A percentile compares a stretch with the other conserved stretches of the same genome.
These are phyloP conservation scores for Berberis thunbergii DNA, from an alignment of 164 flowering plant species.

Conservation along the genomic window DNA sequence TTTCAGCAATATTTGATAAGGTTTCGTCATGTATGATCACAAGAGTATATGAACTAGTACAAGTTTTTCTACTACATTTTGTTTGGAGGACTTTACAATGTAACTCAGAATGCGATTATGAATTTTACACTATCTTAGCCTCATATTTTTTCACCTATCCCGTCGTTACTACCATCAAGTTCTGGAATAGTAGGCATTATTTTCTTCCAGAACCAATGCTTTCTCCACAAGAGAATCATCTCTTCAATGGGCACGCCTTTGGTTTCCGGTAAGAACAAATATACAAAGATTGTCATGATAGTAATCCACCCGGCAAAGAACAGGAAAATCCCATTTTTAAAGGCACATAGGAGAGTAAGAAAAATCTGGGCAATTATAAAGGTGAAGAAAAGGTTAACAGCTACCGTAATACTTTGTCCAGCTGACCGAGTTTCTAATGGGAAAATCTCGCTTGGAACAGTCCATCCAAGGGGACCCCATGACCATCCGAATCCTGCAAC, in stretches of 20 bases:
- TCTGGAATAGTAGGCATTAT: constrained; percentile 21
- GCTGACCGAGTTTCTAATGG: constrained; percentile 49
- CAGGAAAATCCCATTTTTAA: constrained; percentile 48
- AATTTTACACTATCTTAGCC: no score
- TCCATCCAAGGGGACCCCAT: constrained; percentile 64
- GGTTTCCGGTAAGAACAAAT: constrained; percentile 47
- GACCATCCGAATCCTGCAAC: constrained; percentile 65
- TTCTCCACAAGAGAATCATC: constrained; percentile 48
- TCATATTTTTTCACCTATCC: no score
- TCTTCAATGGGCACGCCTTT: constrained; percentile 59
- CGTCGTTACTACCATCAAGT: background rate
- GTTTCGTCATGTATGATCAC: no score
- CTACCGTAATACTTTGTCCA: constrained; percentile 49
- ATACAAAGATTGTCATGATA: constrained; percentile 46
- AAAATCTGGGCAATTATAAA: constrained; percentile 44
- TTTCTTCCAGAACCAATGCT: constrained; percentile 60
- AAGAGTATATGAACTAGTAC: no score
- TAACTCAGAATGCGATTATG: no score
- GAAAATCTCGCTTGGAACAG: constrained; percentile 54
- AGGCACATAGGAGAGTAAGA: constrained; percentile 36
- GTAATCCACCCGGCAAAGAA: constrained; percentile 57
- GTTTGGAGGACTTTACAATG: no score
- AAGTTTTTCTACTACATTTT: no score
- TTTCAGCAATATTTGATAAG: no score
- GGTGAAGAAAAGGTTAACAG: constrained; percentile 52